These are phyloP conservation scores for Omphalea diandra DNA, from an alignment of 441 rosid genomes.

Conservation along the genomic window DNA sequence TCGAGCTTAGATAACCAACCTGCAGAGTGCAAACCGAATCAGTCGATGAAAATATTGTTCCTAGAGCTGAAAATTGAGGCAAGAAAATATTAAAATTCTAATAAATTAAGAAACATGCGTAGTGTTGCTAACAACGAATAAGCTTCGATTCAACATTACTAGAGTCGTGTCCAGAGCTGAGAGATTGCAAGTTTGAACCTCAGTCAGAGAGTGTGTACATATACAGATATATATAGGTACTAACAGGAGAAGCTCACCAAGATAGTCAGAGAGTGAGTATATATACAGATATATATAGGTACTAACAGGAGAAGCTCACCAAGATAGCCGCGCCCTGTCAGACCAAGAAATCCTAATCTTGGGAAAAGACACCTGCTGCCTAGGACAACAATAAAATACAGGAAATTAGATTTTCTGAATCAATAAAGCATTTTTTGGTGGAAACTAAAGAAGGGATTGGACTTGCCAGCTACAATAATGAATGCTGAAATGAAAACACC, in stretches of 20 bases:
- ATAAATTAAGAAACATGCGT: conserved; percentile 2
- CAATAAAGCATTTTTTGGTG: background rate
- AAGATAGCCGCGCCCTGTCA: conserved; percentile 59
- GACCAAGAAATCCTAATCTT: conserved; percentile 53
- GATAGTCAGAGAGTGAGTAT: too few species aligned
- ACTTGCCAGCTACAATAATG: conserved; percentile 64
- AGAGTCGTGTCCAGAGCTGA: too few species aligned
- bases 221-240: background rate
- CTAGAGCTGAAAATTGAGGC: conserved; percentile 59
- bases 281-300: background rate
- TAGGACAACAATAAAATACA: conserved; percentile 25
- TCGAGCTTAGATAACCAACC: conserved; percentile 44
- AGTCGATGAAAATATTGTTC: conserved; percentile 86
- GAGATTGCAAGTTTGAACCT: too few species aligned
- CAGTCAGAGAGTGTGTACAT: too few species aligned
- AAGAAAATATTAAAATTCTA: conserved; percentile 18
- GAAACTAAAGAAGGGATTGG: background rate
- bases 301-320: conserved; percentile 39
- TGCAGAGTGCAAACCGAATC: conserved; percentile 94
- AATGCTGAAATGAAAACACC: conserved; percentile 75
- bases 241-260: conserved; percentile 44
- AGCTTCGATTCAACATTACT: too few species aligned
- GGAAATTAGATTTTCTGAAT: background rate
- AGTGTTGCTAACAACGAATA: too few species aligned
- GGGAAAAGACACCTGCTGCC: conserved; percentile 87